Conservation (phyloP, 2,329 filamentous ascomycete species). For the Microdochium nivale region DNA sequence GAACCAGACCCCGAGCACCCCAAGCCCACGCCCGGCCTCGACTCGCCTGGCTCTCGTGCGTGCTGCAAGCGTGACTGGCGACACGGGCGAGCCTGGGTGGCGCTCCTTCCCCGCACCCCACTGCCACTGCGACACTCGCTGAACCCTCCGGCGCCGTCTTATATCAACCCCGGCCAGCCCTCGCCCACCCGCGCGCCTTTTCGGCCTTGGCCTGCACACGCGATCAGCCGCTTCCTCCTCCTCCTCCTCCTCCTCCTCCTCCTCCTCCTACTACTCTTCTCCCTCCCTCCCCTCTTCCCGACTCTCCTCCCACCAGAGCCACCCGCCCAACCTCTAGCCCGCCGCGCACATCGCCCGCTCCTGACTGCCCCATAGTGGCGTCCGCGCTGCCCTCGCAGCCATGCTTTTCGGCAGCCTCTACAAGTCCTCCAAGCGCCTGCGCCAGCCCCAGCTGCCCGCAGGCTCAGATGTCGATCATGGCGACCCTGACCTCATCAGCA, state of each 20-base stretch:
- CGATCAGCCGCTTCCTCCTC: no score
- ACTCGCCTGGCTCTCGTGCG: no score
- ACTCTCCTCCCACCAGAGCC: no score
- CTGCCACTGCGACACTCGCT: neutral
- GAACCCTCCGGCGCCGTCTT: neutral
- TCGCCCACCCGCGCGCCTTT: neutral
- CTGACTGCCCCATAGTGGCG: no score
- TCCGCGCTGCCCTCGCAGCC: neutral
- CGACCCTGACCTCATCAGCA: conserved; percentile 52
- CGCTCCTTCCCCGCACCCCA: neutral
- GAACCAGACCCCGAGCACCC: no score
- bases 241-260: neutral
- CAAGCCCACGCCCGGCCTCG: no score
- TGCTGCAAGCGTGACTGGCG: no score
- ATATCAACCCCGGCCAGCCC: neutral
- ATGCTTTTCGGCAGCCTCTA: conserved; percentile 45
- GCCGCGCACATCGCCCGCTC: no score
- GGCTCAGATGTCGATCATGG: conserved; percentile 30
- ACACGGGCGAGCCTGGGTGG: no score
- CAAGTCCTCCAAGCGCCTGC: conserved; percentile 45
- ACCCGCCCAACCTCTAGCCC: no score
- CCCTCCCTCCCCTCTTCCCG: no score
- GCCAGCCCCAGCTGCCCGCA: conserved; percentile 25
- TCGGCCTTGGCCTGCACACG: no score
- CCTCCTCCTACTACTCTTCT: neutral